These are phyloP conservation scores for Cryptomeria japonica DNA, from an alignment of 75 land plant species.

Conservation along the genomic window DNA sequence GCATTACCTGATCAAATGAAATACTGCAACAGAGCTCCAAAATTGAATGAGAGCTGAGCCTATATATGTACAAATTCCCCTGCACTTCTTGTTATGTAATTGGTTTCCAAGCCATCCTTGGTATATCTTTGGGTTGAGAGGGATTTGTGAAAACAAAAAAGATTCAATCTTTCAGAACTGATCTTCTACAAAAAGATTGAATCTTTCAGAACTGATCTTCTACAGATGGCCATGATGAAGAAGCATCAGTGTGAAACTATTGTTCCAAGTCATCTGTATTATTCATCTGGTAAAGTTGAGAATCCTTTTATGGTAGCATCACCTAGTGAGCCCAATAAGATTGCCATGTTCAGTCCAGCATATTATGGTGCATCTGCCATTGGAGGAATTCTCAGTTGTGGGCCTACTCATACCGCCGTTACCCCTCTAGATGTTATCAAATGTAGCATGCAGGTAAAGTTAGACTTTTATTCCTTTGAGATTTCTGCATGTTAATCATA, in stretches of 20 bases:
- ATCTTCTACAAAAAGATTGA: not conserved
- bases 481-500: not conserved
- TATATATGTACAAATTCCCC: not conserved
- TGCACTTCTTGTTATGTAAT: not conserved
- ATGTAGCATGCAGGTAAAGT: conserved; percentile 37
- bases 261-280: not conserved
- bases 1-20: not conserved
- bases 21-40: not conserved
- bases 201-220: not conserved
- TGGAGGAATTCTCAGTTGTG: conserved; percentile 40
- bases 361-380: conserved; percentile 31
- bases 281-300: not conserved
- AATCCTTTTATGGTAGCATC: not conserved
- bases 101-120: not conserved
- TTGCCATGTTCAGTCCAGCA: conserved; percentile 33
- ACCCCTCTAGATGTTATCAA: conserved; percentile 48
- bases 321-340: conserved; percentile 18
- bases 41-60: not conserved
- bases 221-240: not conserved
- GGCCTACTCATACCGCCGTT: conserved; percentile 39
- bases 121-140: not conserved
- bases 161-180: not conserved
- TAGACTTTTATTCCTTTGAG: not conserved
- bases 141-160: not conserved
- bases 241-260: not conserved